Evolutionary conservation across 2,329 filamentous ascomycete species (phyloP).

Genomic region (Ambrosiella beaveri): DNA sequence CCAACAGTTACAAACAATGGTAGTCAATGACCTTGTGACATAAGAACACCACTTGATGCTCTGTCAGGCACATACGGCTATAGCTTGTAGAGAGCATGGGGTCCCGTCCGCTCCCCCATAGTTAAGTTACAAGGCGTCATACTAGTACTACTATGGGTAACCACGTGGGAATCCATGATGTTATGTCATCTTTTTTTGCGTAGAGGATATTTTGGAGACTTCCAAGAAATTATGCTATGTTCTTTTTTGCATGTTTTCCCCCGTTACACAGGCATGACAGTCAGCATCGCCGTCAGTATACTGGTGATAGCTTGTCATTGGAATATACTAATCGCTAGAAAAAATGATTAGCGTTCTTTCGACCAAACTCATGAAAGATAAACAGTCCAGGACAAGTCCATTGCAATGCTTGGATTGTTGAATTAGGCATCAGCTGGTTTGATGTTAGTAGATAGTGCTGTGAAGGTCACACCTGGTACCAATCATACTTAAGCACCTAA

Average conservation of each 20-base stretch:
- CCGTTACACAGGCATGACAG: too few relatives aligned
- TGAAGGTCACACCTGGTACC: too few relatives aligned
- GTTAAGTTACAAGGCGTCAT: neutral
- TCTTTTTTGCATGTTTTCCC: neutral
- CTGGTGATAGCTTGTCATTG: too few relatives aligned
- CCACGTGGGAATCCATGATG: slow-evolving; percentile 3
- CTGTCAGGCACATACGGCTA: neutral
- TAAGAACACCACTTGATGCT: neutral
- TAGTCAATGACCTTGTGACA: neutral
- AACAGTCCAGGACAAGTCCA: too few relatives aligned
- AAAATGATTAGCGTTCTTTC: too few relatives aligned
- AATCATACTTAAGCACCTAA: too few relatives aligned
- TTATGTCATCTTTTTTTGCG: neutral
- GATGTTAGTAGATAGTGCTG: too few relatives aligned
- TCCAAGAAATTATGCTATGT: neutral
- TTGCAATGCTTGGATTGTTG: too few relatives aligned
- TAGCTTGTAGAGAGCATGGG: neutral
- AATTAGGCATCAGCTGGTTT: too few relatives aligned
- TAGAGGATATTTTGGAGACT: neutral
- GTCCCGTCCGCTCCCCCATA: slow-evolving; percentile 4
- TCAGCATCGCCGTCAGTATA: too few relatives aligned
- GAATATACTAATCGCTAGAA: too few relatives aligned
- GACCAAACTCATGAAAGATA: too few relatives aligned
- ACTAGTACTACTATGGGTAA: slow-evolving; percentile 4
- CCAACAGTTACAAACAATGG: neutral